Evolutionary conservation across 306 rosid genomes (phyloP).

Genomic region (Psophocarpus tetragonolobus): DNA sequence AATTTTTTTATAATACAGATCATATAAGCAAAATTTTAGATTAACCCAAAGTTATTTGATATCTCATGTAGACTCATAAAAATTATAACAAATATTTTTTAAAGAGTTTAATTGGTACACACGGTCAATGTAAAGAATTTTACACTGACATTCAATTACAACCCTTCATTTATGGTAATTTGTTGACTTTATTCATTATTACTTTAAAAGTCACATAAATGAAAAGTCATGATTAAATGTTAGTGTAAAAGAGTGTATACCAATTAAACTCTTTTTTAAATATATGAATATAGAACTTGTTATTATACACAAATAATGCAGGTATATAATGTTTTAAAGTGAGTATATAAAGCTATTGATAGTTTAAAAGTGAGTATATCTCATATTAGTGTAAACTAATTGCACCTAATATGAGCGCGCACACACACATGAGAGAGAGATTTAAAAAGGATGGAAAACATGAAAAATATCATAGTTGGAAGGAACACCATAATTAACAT

Average conservation of each 20-base stretch:
- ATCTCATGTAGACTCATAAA: background rate
- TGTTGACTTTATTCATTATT: too few species aligned
- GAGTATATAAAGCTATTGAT: background rate
- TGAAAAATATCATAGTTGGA: background rate
- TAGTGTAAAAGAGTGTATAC: too few species aligned
- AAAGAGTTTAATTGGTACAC: too few species aligned
- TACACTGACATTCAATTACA: too few species aligned
- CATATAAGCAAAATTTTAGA: background rate
- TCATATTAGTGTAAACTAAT: background rate
- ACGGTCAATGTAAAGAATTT: too few species aligned
- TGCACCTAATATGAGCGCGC: background rate
- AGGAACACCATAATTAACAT: conserved; percentile 33
- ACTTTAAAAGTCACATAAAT: too few species aligned
- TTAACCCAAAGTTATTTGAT: background rate
- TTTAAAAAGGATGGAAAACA: background rate
- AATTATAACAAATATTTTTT: background rate
- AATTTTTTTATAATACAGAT: background rate
- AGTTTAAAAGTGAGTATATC: background rate
- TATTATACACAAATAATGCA: background rate
- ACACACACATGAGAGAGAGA: background rate
- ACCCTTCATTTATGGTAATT: too few species aligned
- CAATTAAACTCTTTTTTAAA: too few species aligned
- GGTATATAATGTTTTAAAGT: background rate
- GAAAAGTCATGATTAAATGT: too few species aligned
- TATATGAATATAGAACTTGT: background rate